Evolutionary conservation across 140 eudicot species (phyloP).

Genomic region (Cichorium intybus): DNA sequence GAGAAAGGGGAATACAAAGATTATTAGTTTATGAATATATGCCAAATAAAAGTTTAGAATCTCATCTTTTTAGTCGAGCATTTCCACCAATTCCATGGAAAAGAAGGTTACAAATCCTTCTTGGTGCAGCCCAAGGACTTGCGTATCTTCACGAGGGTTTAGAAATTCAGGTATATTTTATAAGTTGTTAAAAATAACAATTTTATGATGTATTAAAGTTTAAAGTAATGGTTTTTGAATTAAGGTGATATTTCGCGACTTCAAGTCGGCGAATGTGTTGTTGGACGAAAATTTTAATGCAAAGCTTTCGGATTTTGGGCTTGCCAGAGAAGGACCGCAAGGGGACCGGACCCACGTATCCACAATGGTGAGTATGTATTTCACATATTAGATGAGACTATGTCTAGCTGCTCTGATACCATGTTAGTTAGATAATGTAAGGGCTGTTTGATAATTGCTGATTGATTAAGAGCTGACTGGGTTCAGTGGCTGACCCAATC

Average conservation of each 20-base stretch:
- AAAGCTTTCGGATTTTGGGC: slow-evolving; percentile 92
- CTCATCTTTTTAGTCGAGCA: slow-evolving; percentile 61
- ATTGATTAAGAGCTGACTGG: no score
- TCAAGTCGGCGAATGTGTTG: slow-evolving; percentile 83
- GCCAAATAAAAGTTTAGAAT: slow-evolving; percentile 78
- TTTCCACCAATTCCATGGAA: slow-evolving; percentile 59
- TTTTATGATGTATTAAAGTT: not conserved
- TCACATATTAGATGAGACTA: no score
- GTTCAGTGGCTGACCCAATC: no score
- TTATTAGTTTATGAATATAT: slow-evolving; percentile 86
- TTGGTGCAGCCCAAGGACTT: slow-evolving; percentile 80
- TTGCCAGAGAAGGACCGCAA: slow-evolving; percentile 94
- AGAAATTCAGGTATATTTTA: slow-evolving; percentile 66
- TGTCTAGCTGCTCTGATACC: no score
- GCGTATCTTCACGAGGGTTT: slow-evolving; percentile 78
- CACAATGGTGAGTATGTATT: slow-evolving; percentile 59
- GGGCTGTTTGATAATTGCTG: no score
- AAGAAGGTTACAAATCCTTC: slow-evolving; percentile 59
- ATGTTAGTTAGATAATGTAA: no score
- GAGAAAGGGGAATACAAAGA: slow-evolving; percentile 81
- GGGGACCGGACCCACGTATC: slow-evolving; percentile 80
- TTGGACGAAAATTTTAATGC: slow-evolving; percentile 70
- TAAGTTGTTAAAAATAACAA: not conserved
- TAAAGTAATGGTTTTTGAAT: not conserved
- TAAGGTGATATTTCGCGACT: slow-evolving; percentile 91